phyloP scores from a whole-genome alignment of 352 stramenopile genomes.

The Peronosclerospora sorghi region DNA sequence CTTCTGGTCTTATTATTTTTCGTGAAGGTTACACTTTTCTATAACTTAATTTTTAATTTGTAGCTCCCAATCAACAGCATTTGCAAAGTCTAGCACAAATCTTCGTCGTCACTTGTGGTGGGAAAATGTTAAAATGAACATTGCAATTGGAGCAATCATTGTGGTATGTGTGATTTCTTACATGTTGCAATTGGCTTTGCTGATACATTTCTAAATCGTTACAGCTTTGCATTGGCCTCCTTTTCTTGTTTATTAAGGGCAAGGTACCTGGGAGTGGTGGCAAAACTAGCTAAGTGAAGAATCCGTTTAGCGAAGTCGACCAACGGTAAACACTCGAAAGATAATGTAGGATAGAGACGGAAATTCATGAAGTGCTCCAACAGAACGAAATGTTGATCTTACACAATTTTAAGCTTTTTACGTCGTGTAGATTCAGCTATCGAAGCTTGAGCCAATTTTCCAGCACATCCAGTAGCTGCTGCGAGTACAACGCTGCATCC shows the following conservation, averaged over 20 bases:
- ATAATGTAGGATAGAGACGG: not conserved
- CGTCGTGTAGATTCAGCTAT: constrained; percentile 2
- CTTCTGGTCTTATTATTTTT: not conserved
- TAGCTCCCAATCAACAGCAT: constrained; percentile 70
- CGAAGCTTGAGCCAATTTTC: constrained; percentile 14
- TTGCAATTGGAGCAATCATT: constrained; percentile 57
- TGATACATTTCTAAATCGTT: not conserved
- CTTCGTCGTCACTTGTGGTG: constrained; percentile 75
- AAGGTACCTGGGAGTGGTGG: constrained; percentile 26
- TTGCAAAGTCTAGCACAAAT: constrained; percentile 74
- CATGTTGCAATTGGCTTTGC: not conserved
- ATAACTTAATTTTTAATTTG: not conserved
- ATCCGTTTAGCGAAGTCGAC: no score
- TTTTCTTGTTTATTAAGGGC: constrained; percentile 46
- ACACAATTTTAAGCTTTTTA: constrained; percentile 21
- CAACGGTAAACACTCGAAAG: no score
- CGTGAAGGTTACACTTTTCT: not conserved
- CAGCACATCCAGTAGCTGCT: constrained; percentile 23
- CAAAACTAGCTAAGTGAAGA: constrained; percentile 25
- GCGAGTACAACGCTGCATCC: constrained; percentile 27
- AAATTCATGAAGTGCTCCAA: no score
- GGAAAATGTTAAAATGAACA: constrained; percentile 84
- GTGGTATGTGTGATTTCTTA: constrained; percentile 27
- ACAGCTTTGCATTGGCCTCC: constrained; percentile 33
- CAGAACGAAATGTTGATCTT: constrained; percentile 14